phyloP scores from a whole-genome alignment of 129 eudicot genomes.

The Apium graveolens region DNA sequence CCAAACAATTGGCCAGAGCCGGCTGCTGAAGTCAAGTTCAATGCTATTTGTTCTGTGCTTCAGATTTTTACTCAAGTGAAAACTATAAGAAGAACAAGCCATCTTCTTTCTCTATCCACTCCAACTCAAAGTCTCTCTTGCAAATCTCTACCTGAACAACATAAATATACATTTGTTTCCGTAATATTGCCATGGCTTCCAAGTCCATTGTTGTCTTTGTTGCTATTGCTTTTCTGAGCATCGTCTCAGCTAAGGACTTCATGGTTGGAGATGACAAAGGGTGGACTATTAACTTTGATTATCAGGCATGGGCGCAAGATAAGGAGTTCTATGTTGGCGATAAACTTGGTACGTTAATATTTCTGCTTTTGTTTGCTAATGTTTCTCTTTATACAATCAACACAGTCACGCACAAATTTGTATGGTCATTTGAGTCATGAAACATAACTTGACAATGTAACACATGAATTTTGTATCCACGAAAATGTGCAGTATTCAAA shows the following conservation, averaged over 20 bases:
- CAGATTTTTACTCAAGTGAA: background rate
- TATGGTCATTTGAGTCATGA: background rate
- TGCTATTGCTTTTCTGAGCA: background rate
- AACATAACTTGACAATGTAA: background rate
- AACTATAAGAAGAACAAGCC: background rate
- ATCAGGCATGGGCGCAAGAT: background rate
- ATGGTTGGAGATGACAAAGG: conserved; percentile 1
- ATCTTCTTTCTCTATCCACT: background rate
- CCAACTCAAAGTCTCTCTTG: background rate
- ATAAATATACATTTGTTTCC: background rate
- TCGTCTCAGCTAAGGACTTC: background rate
- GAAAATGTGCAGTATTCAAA: background rate
- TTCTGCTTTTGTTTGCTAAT: background rate
- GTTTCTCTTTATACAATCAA: too few species aligned
- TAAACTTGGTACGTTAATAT: background rate
- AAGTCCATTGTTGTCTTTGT: background rate
- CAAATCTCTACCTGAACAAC: background rate
- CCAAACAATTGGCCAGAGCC: background rate
- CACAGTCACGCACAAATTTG: too few species aligned
- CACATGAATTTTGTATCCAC: background rate
- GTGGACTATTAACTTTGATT: conserved; percentile 5
- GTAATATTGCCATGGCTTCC: background rate
- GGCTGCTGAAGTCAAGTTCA: background rate
- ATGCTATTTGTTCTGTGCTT: background rate
- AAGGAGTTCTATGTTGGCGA: background rate